These are phyloP conservation scores for Yamadazyma philogaea DNA, from an alignment of 805 yeast species.

Conservation along the genomic window DNA sequence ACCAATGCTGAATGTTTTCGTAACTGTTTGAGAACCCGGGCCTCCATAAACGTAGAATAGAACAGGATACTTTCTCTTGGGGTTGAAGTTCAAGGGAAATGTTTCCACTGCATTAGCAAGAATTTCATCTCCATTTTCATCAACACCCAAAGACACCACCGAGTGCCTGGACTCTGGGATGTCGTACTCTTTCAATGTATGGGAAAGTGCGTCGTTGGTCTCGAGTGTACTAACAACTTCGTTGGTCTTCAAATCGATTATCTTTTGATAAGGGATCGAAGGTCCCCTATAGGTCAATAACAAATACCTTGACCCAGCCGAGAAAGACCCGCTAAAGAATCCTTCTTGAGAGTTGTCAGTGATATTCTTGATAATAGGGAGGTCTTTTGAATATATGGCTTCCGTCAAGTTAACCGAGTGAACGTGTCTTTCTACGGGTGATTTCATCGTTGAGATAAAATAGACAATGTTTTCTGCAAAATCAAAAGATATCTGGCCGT, in stretches of 20 bases:
- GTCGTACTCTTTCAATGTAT: constrained; percentile 42
- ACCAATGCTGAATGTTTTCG: constrained; percentile 52
- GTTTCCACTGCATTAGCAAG: constrained; percentile 70
- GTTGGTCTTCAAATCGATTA: constrained; percentile 44
- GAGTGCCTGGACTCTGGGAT: constrained; percentile 56
- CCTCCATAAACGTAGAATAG: constrained; percentile 93
- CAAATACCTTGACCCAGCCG: constrained; percentile 73
- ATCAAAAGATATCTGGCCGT: constrained; percentile 58
- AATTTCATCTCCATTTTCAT: constrained; percentile 44
- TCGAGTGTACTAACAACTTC: constrained; percentile 42
- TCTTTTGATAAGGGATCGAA: constrained; percentile 69
- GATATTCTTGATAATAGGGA: constrained; percentile 48
- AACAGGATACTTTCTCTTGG: constrained; percentile 68
- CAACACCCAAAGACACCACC: constrained; percentile 52
- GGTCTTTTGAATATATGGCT: constrained; percentile 27
- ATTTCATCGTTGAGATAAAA: constrained; percentile 70
- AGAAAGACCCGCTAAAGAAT: constrained; percentile 69
- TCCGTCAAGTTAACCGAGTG: constrained; percentile 59
- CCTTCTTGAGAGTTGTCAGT: constrained; percentile 46
- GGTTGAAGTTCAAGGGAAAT: constrained; percentile 69
- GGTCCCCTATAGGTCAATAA: constrained; percentile 79
- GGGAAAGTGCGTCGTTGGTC: constrained; percentile 42
- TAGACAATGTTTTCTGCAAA: constrained; percentile 45
- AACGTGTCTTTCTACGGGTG: constrained; percentile 81
- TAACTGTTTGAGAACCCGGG: constrained; percentile 86